Conservation (phyloP, 306 rosid genomes). For the Pachyrhizus erosus region DNA sequence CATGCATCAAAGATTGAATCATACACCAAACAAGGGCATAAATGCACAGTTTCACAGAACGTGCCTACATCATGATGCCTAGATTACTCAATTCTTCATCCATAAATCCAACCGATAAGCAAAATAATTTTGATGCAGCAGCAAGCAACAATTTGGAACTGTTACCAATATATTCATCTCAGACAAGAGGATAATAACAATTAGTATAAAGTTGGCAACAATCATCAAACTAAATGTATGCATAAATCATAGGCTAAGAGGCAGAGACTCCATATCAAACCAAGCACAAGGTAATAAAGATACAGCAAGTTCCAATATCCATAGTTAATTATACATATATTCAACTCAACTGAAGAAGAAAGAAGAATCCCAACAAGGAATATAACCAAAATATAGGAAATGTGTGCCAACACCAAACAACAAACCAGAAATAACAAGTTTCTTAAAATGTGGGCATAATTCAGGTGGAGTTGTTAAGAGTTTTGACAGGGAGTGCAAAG, state of each 20-base stretch:
- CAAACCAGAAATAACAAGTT: neutral
- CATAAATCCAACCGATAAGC: neutral
- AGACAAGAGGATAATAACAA: constrained; percentile 25
- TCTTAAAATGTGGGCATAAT: neutral
- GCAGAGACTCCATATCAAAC: constrained; percentile 14
- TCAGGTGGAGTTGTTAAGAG: neutral
- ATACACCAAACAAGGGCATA: neutral
- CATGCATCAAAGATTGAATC: neutral
- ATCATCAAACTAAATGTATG: constrained; percentile 17
- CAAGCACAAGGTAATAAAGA: neutral
- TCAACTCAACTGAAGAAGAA: neutral
- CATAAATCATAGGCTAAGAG: neutral
- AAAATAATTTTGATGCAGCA: neutral
- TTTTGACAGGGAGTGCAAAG: neutral
- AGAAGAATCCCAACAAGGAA: neutral
- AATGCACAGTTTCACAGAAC: constrained; percentile 6
- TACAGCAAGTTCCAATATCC: neutral
- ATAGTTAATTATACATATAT: neutral
- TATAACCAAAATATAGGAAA: neutral
- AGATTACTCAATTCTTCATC: neutral
- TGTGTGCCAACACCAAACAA: neutral
- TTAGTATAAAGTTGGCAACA: neutral
- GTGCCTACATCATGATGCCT: neutral
- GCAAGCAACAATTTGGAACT: neutral
- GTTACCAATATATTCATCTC: constrained; percentile 1